Percentiles rank a stretch among this genome's conserved stretches.
Conservation (phyloP, 2,329 filamentous ascomycete genomes). For the Neofusicoccum parvum region DNA sequence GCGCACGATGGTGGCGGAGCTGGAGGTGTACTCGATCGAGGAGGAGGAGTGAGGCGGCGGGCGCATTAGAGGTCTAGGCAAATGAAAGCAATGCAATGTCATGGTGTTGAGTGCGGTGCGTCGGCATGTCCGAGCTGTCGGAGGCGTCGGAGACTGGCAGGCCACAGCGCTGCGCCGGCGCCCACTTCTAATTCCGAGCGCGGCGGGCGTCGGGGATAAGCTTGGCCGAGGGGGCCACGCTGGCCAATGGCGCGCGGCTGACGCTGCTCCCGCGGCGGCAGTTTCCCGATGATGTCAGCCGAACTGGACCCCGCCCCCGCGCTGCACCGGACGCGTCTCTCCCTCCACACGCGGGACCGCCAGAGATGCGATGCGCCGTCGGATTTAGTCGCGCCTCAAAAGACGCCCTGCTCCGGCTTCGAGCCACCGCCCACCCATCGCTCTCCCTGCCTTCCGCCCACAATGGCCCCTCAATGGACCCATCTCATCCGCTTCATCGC, state of each 20-base stretch:
- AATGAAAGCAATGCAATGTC: too few species aligned
- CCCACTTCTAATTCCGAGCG: background rate
- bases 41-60: background rate
- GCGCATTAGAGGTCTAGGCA: background rate
- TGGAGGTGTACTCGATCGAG: constrained; percentile 12
- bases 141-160: background rate
- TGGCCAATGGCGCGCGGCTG: background rate
- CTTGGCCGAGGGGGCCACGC: background rate
- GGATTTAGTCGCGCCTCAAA: constrained; percentile 4
- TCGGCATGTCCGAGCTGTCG: too few species aligned
- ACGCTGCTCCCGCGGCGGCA: background rate
- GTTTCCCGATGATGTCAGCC: constrained; percentile 16
- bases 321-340: background rate
- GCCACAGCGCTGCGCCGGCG: too few species aligned
- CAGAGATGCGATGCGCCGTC: background rate
- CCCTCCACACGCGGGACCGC: too few species aligned
- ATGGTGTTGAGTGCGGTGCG: too few species aligned
- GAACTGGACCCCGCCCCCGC: constrained; percentile 1
- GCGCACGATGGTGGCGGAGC: constrained; percentile 36
- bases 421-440: background rate
- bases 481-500: constrained; percentile 48
- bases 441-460: background rate
- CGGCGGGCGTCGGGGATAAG: background rate
- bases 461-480: constrained; percentile 34
- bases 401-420: background rate